phyloP scores from a whole-genome alignment of 1,139 yeast genomes.

The Sugiyamaella grinbergsii region DNA sequence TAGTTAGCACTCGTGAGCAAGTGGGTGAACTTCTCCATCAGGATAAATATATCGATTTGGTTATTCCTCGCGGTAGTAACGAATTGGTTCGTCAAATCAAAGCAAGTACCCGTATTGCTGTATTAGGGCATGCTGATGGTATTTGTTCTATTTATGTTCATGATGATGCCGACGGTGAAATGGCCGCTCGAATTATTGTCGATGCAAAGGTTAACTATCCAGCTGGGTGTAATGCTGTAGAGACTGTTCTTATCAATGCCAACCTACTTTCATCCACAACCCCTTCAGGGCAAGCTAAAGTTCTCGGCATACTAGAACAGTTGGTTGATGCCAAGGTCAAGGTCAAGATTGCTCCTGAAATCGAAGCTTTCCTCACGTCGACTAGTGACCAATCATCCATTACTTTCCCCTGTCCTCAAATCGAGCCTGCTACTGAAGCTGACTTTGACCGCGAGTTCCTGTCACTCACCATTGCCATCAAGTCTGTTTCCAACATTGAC shows the following conservation, averaged over 20 bases:
- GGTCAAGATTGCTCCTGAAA: constrained; percentile 63
- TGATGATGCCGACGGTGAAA: constrained; percentile 67
- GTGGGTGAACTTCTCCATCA: constrained; percentile 81
- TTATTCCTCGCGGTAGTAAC: constrained; percentile 95
- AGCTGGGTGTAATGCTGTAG: constrained; percentile 98
- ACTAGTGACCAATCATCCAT: constrained; percentile 28
- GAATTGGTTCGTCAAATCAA: constrained; percentile 85
- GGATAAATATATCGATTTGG: constrained; percentile 89
- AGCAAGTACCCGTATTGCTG: constrained; percentile 88
- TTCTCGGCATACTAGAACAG: constrained; percentile 48
- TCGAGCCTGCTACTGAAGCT: constrained; percentile 51
- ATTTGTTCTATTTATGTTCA: constrained; percentile 88
- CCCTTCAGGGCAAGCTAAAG: constrained; percentile 44
- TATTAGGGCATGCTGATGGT: constrained; percentile 98
- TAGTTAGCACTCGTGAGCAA: constrained; percentile 85
- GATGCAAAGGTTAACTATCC: constrained; percentile 96
- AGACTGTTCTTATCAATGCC: constrained; percentile 72
- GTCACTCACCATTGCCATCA: constrained; percentile 78
- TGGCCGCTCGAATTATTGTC: constrained; percentile 72
- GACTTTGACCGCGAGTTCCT: constrained; percentile 85
- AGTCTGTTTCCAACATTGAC: constrained; percentile 56
- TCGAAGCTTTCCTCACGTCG: constrained; percentile 40
- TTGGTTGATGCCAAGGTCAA: constrained; percentile 69
- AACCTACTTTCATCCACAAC: constrained; percentile 45
- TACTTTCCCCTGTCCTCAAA: constrained; percentile 40